Evolutionary conservation across 345 rosid genomes (phyloP), one percentile per base, ranked within the genome.

Genomic region (Brassica rapa): DNA sequence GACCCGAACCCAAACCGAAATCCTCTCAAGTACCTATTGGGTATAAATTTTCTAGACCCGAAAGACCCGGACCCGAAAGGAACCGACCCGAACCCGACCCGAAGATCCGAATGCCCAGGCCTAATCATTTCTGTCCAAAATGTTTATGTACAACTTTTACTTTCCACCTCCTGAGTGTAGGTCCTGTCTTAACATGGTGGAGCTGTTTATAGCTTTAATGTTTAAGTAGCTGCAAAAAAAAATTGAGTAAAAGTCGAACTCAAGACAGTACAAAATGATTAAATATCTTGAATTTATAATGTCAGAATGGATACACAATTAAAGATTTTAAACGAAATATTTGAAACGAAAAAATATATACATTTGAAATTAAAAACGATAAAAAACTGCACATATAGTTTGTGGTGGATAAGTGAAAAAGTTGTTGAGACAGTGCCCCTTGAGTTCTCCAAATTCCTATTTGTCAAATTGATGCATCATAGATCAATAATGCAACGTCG

Each of bases 401-500:
- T 23, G 70, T 70, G 75, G 56, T 77, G 29, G 46, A 60, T 12
- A 60, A 76, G 74, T 8, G 51, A 76, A 68, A 53, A 76, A 61
- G 53, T 67, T 76, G 53, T 19, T 19, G 21, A 19, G 21, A 19
- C 21, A 19, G 21, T 19, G 21, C 30, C 2, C 30, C 30, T 27
- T 27, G 4, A 3, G 3, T 27, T 3, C 4, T 4, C 30, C 30
- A 4, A 27, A 27, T 4, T 4, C 4, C 30, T 27, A 27, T 4
- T 3, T 27, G 4, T 27, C 30, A 27, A 27, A 27, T 27, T 27
- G 30, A 27, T 27, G 3, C 4, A 4, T 27, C 30, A 27, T 27
- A 4, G 30, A 27, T 27, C 30, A 27, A 27, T 27, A 27, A 27
- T 27, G 30, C 30, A 27, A 4, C 4, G 30, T 27, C 2, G 4